Base-by-base conservation (phyloP, 495 filamentous ascomycete species). In the Penicillium diatomitis region DNA sequence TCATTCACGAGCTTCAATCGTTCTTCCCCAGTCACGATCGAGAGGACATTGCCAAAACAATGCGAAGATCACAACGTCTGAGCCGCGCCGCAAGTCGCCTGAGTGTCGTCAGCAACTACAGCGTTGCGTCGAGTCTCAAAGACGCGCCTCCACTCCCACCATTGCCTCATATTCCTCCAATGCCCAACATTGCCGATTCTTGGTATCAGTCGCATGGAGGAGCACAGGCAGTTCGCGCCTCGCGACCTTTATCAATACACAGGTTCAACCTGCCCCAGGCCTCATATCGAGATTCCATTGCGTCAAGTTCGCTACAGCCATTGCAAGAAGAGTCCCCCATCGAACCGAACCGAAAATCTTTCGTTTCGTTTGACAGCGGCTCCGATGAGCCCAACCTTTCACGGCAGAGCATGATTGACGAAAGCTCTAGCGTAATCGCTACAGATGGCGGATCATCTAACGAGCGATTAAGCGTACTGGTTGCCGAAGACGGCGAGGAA, bases 21-120 rank as follows among this genome's bases (percentile, higher is more conserved):
- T 99, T 96, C 70, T 99, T 99, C 78, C 92, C 92, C 2, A 90
- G 95, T 56, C 90, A 96, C 60, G 83, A 88, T 35, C 81, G 85
- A 44, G 88, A 95, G 61, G 87, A 90, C 48, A 94, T 99, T 51
- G 94, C 96, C 58, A 80, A 88, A 57, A 96, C 92, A 0, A 88
- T 95, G 53, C 85, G 92, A 39, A 80, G 92, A 61, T 97, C 92
- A 37, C 84, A 83, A 38, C 83, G 92, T 38, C 75, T 96, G 35
- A 97, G 94, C 67, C 86, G 84, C 57, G 88, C 94, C 38, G 87
- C 91, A 50, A 92, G 85, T 63, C 85, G 94, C 11, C 71, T 99
- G 37, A 95, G 89, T 67, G 87, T 95, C 36, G 89, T 90, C 11
- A 96, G 90, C 67, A 99, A 92, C 54, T 75, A 87, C 51, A 96